Evolutionary conservation across 1,284 basidiomycete species (phyloP), one percentile per base, ranked within the genome.

Genomic region (Boletellus sp.): DNA sequence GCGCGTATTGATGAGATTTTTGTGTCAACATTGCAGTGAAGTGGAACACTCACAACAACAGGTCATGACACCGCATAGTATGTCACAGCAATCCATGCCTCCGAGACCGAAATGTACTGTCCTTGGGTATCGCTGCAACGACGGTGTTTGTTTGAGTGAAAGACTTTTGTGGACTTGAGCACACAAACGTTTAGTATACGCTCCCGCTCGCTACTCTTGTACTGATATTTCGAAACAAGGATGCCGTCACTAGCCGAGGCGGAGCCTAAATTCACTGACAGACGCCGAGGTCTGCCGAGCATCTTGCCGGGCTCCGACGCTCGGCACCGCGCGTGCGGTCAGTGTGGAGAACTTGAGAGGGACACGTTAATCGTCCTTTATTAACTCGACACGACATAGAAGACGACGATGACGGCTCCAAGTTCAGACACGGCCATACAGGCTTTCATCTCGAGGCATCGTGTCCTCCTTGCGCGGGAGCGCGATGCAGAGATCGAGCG

Each of bases 401-500:
- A 18, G 32, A 28, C 30, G 33, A 35, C 49, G 16, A 56, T 62
- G 53, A 26, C 44, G 35, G 42, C 40, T 5, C 10, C 44, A 28
- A 50, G 39, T 24, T 52, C 73, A 37, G 76, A 80, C 39, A 54
- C 61, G 16, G 63, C 76, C 12, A 66, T 90, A 7, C 70, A 73
- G 16, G 74, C 73, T 1, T 97, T 95, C 71, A 77, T 96, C 41
- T 71, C 77, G 10, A 77, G 85, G 11, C 92, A 96, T 56, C 78
- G 84, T 26, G 55, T 71, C 2, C 78, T 97, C 8, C 76, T 97
- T 5, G 64, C 78, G 15, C 74, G 73, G 50, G 94, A 97, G 69
- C 81, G 91, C 22, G 78, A 84, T 40, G 89, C 89, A 36, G 94
- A 97, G 65, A 82, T 94, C 56, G 85, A 91, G 53, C 81, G 91